Evolutionary conservation across 768 basidiomycete species (phyloP).

Genomic region (Termitomyces sp.): DNA sequence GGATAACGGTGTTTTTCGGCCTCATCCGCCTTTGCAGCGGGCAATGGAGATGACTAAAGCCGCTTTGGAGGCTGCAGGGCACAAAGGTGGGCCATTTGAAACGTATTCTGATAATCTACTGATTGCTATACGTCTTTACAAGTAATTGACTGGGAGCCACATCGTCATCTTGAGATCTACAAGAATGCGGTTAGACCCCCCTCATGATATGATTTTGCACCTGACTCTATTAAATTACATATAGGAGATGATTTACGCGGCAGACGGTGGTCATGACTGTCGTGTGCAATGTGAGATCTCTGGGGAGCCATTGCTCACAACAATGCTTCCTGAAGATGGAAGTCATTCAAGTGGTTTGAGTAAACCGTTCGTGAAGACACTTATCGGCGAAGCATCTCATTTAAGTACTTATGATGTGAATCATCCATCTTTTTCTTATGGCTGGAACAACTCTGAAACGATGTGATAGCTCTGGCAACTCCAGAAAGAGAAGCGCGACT

Average conservation of each 20-base stretch:
- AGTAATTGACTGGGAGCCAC: constrained; percentile 65
- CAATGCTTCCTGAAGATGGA: constrained; percentile 37
- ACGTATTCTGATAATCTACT: constrained; percentile 1
- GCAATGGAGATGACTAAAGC: constrained; percentile 42
- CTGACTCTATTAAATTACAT: neutral
- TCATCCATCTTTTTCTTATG: neutral
- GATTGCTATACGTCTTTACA: neutral
- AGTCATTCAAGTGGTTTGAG: constrained; percentile 23
- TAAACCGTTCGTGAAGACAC: constrained; percentile 35
- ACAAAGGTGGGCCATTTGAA: constrained; percentile 28
- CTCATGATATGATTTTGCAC: neutral
- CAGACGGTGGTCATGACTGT: constrained; percentile 49
- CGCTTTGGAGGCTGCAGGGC: constrained; percentile 43
- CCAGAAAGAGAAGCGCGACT: constrained; percentile 42
- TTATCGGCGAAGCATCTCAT: constrained; percentile 38
- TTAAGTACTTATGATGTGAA: constrained; percentile 37
- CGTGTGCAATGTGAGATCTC: constrained; percentile 32
- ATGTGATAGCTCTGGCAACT: constrained; percentile 55
- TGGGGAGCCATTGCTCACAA: constrained; percentile 54
- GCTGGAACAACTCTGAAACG: constrained; percentile 5
- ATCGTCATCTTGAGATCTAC: constrained; percentile 47
- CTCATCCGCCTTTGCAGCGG: constrained; percentile 46
- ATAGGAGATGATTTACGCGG: constrained; percentile 44
- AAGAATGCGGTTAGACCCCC: constrained; percentile 29
- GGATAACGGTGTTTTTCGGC: constrained; percentile 41